These are phyloP conservation scores for Durusdinium trenchii DNA, from an alignment of 73 alveolate species.

Conservation along the genomic window DNA sequence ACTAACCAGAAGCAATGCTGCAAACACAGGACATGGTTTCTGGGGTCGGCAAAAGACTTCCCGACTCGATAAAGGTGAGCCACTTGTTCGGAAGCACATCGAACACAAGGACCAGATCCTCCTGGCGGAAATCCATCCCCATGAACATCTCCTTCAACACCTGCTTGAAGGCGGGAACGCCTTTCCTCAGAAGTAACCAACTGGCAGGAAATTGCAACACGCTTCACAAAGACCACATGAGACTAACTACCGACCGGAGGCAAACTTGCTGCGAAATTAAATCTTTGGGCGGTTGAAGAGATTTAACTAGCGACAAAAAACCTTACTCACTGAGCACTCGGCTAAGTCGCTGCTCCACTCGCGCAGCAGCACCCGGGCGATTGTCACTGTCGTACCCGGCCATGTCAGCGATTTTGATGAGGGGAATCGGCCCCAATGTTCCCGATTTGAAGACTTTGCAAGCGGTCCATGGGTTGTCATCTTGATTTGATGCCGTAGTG, in stretches of 20 bases:
- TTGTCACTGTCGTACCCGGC: not conserved
- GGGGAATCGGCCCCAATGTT: not conserved
- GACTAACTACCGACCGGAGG: no score
- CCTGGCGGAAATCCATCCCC: not conserved
- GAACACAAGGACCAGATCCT: not conserved
- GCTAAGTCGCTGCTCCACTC: not conserved
- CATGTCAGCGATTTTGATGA: not conserved
- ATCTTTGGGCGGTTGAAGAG: no score
- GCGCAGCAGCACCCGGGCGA: not conserved
- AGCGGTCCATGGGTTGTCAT: not conserved
- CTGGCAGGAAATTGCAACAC: no score
- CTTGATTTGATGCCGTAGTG: not conserved
- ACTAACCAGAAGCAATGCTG: not conserved
- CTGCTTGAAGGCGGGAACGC: not conserved
- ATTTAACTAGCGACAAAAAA: no score
- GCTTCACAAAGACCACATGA: no score
- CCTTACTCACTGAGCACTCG: no score
- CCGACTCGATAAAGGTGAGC: not conserved
- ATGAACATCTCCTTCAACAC: not conserved
- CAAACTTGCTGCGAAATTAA: no score
- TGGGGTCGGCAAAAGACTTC: not conserved
- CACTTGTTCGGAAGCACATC: not conserved
- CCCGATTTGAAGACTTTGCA: not conserved
- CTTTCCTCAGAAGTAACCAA: not conserved
- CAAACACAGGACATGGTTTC: no score